These are phyloP conservation scores for Orychophragmus violaceus DNA, from an alignment of 345 rosid species.

Conservation along the genomic window DNA sequence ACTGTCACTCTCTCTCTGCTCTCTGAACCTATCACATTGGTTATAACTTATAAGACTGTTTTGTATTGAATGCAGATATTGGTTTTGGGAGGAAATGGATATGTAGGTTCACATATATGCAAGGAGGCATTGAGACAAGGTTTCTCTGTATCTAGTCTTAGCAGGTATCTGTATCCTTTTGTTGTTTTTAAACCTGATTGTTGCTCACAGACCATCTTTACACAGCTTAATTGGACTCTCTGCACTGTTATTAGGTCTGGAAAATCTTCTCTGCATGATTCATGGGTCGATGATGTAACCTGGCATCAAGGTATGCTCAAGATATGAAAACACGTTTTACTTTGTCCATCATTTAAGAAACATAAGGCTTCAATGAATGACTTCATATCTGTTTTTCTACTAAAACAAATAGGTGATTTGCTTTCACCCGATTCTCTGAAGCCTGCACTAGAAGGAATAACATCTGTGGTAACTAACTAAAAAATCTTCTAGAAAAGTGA, in stretches of 20 bases:
- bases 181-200: not conserved
- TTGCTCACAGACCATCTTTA: not conserved
- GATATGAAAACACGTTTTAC: not conserved
- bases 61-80: constrained; percentile 23
- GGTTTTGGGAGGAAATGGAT: constrained; percentile 37
- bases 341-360: not conserved
- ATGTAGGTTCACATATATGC: constrained; percentile 35
- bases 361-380: not conserved
- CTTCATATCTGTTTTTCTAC: not conserved
- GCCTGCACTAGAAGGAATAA: constrained; percentile 44
- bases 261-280: constrained; percentile 42
- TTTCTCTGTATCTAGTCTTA: constrained; percentile 35
- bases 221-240: not conserved
- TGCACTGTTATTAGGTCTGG: constrained; percentile 42
- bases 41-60: not conserved
- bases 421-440: constrained; percentile 48
- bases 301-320: constrained; percentile 48
- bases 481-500: not conserved
- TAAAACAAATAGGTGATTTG: constrained; percentile 43
- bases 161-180: constrained; percentile 20
- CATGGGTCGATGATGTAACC: constrained; percentile 46
- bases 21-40: not conserved
- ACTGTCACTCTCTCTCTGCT: not conserved
- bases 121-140: constrained; percentile 34
- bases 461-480: constrained; percentile 44